These are phyloP conservation scores for Fraxinus platypoda DNA, from an alignment of 305 asterid species.

Conservation along the genomic window DNA sequence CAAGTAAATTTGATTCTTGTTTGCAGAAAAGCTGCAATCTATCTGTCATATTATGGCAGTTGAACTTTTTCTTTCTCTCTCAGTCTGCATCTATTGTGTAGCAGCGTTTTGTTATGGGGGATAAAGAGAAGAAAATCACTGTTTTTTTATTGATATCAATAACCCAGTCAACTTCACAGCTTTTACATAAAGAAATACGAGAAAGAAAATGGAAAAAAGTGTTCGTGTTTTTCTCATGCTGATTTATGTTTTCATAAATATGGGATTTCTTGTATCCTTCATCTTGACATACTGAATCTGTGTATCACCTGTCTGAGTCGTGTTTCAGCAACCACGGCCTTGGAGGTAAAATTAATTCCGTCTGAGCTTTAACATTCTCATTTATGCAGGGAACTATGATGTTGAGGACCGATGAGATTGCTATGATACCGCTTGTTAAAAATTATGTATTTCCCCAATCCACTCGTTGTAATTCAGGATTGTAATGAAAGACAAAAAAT, in stretches of 20 bases:
- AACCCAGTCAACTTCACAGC: not conserved
- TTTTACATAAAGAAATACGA: not conserved
- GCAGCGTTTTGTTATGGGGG: not conserved
- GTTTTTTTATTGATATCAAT: not conserved
- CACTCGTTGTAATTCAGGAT: too few species aligned
- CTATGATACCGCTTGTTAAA: too few species aligned
- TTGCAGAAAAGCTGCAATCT: not conserved
- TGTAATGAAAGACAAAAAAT: too few species aligned
- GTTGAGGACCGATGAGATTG: too few species aligned
- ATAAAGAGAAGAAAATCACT: not conserved
- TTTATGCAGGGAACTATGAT: not conserved
- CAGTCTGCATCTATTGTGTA: not conserved
- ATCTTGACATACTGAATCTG: not conserved
- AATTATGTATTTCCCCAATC: too few species aligned
- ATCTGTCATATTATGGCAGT: not conserved
- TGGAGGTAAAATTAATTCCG: not conserved
- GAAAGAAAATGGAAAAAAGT: not conserved
- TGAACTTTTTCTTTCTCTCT: not conserved
- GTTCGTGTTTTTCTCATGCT: not conserved
- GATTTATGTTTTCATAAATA: not conserved
- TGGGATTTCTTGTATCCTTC: not conserved
- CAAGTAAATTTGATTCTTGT: not conserved
- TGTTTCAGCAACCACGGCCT: not conserved
- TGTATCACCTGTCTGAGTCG: not conserved
- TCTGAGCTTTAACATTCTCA: not conserved